Percentiles rank a stretch among this genome's conserved stretches.
Evolutionary conservation across 1,139 yeast genomes (phyloP).

Genomic region (Protomyces gravidus): DNA sequence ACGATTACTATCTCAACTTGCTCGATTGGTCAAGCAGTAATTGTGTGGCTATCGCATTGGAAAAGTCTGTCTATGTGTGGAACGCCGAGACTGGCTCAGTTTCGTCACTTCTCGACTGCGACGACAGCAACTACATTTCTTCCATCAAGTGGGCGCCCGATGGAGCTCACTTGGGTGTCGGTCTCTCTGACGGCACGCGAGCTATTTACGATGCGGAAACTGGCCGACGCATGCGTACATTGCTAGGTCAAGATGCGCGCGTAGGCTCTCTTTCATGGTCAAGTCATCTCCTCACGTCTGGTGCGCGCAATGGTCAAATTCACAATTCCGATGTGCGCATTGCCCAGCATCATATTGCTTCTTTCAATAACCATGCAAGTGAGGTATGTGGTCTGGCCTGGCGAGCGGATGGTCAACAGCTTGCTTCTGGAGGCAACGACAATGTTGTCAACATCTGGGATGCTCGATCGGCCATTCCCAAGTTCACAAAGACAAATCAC

Average conservation of each 20-base stretch:
- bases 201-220: constrained; percentile 95
- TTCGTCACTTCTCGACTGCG: constrained; percentile 60
- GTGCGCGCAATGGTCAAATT: constrained; percentile 76
- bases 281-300: constrained; percentile 73
- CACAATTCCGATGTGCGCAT: constrained; percentile 91
- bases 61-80: constrained; percentile 83
- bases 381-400: constrained; percentile 93
- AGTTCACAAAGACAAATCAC: constrained; percentile 72
- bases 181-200: constrained; percentile 74
- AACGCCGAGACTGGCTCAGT: constrained; percentile 83
- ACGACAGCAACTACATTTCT: constrained; percentile 49
- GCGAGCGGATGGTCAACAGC: constrained; percentile 75
- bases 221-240: constrained; percentile 66
- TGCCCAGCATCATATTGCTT: constrained; percentile 65
- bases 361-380: constrained; percentile 65
- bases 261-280: constrained; percentile 86
- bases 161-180: constrained; percentile 80
- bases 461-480: constrained; percentile 68
- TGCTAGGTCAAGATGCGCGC: constrained; percentile 67
- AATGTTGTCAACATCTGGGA: constrained; percentile 95
- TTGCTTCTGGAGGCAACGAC: constrained; percentile 82
- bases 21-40: constrained; percentile 85
- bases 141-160: constrained; percentile 90
- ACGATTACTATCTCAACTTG: constrained; percentile 85
- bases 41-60: constrained; percentile 83